Evolutionary conservation across 2,329 filamentous ascomycete genomes (phyloP), one percentile per base, ranked within the genome.

Genomic region (Pseudogymnoascus sp.): DNA sequence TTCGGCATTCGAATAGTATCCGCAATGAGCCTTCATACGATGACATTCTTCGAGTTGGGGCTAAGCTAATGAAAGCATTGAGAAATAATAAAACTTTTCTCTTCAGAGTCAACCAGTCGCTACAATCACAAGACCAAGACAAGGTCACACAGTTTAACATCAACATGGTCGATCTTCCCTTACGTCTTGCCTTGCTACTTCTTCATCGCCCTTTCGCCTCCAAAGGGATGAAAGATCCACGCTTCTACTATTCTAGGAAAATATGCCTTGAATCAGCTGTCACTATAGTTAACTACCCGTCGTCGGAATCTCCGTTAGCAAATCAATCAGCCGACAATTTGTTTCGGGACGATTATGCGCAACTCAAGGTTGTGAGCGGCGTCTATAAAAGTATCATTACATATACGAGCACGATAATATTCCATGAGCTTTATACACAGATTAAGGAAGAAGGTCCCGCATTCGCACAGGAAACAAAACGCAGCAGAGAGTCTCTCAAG

Each of bases 151-250:
- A 44, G 2, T 17, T 67, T n/a, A 60, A 28, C 23, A 63, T 33
- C 23, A 83, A 83, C 64, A 69, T 85, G 4, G 71, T 83, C 26
- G 78, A 84, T 60, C 79, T 80, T 42, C 73, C 82, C 0, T 74
- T 82, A 3, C 80, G 81, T 4, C 80, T 84, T 13, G 85, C 84
- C 68, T 68, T 85, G 1, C 77, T 86, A 13, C 76, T 78, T 0
- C 73, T 87, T 0, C 83, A 87, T 66, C 78, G 77, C 7, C 74
- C 78, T 0, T 84, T 80, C 68, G 77, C 77, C 38, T 71, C 70
- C 38, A 72, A 76, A 64, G 77, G 80, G 9, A 74, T 71, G 4
- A 66, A 68, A 1, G 77, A 82, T 60, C 80, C 79, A 0, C 64
- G 77, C 4, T 84, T 78, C 67, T 76, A 81, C 66, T 82, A 78